Base-by-base conservation (phyloP, 2,329 filamentous ascomycete genomes). In the Nannizziopsis barbatae region DNA sequence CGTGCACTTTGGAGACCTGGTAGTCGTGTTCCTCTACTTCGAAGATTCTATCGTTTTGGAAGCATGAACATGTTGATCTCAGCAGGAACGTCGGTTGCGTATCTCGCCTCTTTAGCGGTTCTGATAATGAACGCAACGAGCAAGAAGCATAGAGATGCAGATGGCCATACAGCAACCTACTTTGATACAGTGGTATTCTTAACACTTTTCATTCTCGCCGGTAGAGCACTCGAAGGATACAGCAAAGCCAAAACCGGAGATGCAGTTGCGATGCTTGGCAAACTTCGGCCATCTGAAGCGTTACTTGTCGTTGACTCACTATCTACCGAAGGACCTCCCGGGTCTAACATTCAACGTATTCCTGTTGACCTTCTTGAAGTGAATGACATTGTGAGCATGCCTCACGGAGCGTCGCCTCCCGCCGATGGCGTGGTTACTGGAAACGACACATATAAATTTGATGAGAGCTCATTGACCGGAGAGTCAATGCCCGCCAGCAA, bases 51-150 rank as follows among this genome's bases (percentile, higher is more conserved):
- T 63, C 81, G 84, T n/a, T 95, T 95, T 59, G 89, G 89, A 7
- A 95, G 88, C 69, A 95, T 95, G 89, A 94, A 94, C 61, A 83
- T 93, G 70, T 75, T 95, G 51, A 89, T 95, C 66, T 92, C 84
- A 6, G 74, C 94, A 1, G 89, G 88, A 5, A 94, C 89, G 0
- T 83, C 80, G 1, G 86, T 95, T 52, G 89, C 89, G 1, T 95
- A 94, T 62, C 71, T 93, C 53, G 82, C 86, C 0, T 94, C 87
- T 0, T 69, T 94, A 18, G 83, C 80, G 12, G 81, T 93, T 54
- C 75, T 95, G 61, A 81, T 86, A 45, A 77, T 80, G 5, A 77
- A 67, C 47, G 65, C 68, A 2, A 65, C 64, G 30, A 55, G 49
- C 6, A 56, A 62, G 10, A 60, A 59, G 11, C 67, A 60, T 63